Conservation (phyloP, 371 early-diverging fungal genomes). For the Lichtheimia ornata region DNA sequence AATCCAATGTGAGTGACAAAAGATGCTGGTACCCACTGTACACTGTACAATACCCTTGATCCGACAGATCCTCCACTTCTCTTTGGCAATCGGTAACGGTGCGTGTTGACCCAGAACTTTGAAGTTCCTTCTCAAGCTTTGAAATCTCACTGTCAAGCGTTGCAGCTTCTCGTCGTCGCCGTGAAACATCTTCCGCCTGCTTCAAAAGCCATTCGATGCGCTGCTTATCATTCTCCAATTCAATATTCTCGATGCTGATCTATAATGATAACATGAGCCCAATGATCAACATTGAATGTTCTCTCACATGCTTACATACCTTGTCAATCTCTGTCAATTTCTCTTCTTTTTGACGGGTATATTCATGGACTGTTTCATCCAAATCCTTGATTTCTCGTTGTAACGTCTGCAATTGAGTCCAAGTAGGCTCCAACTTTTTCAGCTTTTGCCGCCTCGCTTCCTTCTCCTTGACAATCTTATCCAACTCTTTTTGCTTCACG, state of each 20-base stretch:
- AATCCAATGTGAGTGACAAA: not conserved
- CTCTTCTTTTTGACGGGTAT: slow-evolving; percentile 34
- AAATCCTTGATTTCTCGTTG: slow-evolving; percentile 27
- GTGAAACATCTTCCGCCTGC: slow-evolving; percentile 40
- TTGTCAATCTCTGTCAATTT: slow-evolving; percentile 10
- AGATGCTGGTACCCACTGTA: not conserved
- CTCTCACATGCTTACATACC: slow-evolving; percentile 8
- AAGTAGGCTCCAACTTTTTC: slow-evolving; percentile 38
- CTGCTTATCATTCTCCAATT: slow-evolving; percentile 21
- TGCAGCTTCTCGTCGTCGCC: slow-evolving; percentile 38
- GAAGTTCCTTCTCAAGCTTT: slow-evolving; percentile 59
- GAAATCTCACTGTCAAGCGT: slow-evolving; percentile 42
- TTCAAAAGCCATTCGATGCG: slow-evolving; percentile 23
- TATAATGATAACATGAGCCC: not conserved
- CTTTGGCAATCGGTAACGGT: slow-evolving; percentile 70
- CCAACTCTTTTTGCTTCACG: slow-evolving; percentile 35
- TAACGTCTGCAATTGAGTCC: slow-evolving; percentile 36
- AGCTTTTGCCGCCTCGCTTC: slow-evolving; percentile 34
- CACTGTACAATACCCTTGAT: slow-evolving; percentile 38
- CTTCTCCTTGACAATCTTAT: slow-evolving; percentile 11
- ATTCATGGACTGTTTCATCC: slow-evolving; percentile 42
- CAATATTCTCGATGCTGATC: slow-evolving; percentile 20
- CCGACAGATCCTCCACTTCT: slow-evolving; percentile 56
- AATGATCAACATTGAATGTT: not conserved
- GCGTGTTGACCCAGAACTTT: slow-evolving; percentile 59